Conservation (phyloP, 2,329 filamentous ascomycete species). For the Fusarium sp. region DNA sequence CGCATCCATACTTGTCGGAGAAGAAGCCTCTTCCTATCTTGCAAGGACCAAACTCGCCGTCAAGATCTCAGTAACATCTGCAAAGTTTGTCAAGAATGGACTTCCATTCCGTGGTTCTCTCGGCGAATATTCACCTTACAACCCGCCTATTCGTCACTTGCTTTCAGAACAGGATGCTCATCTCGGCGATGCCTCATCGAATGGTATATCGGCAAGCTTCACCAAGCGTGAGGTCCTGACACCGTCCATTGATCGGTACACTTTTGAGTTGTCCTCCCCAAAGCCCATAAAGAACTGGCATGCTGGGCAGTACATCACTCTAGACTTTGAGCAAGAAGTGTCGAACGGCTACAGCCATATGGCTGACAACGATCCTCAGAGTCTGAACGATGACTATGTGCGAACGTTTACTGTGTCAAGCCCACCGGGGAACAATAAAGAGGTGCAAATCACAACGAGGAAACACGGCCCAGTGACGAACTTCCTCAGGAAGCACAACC, state of each 20-base stretch:
- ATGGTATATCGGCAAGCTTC: conserved; percentile 64
- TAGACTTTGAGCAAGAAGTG: conserved; percentile 78
- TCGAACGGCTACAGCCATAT: conserved; percentile 85
- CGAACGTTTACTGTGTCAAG: conserved; percentile 87
- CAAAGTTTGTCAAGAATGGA: conserved; percentile 72
- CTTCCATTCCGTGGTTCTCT: conserved; percentile 75
- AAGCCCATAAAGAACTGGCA: conserved; percentile 61
- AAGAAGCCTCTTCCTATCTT: conserved; percentile 72
- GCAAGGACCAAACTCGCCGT: conserved; percentile 80
- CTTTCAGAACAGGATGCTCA: conserved; percentile 63
- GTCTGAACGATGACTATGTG: conserved; percentile 86
- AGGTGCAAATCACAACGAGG: conserved; percentile 80
- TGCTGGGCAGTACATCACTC: conserved; percentile 81
- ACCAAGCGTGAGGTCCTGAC: conserved; percentile 71
- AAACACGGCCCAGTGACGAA: conserved; percentile 77
- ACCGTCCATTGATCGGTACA: conserved; percentile 75
- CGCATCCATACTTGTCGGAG: conserved; percentile 74
- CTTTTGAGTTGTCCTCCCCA: conserved; percentile 56
- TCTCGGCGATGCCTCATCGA: conserved; percentile 12
- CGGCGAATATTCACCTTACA: conserved; percentile 79
- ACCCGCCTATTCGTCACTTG: conserved; percentile 78
- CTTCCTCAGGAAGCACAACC: conserved; percentile 71
- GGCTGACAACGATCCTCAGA: conserved; percentile 82
- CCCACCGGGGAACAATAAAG: conserved; percentile 57
- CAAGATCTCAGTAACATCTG: conserved; percentile 71